Conservation (phyloP, 2,329 filamentous ascomycete genomes). For the Pseudogymnoascus sp. region DNA sequence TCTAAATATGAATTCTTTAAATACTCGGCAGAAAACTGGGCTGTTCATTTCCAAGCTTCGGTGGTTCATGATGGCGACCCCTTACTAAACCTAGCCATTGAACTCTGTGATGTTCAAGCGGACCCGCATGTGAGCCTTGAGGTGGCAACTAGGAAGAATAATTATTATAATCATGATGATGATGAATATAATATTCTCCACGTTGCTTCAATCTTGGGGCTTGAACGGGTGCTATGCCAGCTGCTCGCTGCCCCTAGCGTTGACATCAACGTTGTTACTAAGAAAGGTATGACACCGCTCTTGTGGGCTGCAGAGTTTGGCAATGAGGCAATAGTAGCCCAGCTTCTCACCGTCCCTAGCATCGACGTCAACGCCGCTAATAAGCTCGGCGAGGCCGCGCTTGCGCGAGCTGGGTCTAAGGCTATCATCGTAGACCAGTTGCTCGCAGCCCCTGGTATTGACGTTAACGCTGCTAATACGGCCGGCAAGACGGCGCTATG, state of each 20-base stretch:
- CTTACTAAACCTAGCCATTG: not conserved
- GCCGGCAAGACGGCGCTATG: not conserved
- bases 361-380: too few species aligned
- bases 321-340: not conserved
- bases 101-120: not conserved
- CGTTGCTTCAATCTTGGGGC: not conserved
- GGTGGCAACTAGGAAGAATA: too few species aligned
- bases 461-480: not conserved
- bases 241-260: not conserved
- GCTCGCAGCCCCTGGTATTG: not conserved
- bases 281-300: too few species aligned
- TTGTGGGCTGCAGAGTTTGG: not conserved
- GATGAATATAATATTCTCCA: not conserved
- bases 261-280: not conserved
- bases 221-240: not conserved
- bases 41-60: constrained; percentile 4
- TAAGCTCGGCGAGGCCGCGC: too few species aligned
- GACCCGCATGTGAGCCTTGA: not conserved
- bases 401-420: too few species aligned
- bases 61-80: not conserved
- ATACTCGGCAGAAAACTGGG: not conserved
- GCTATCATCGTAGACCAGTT: not conserved
- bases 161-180: too few species aligned
- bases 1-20: not conserved
- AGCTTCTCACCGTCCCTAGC: too few species aligned